phyloP scores from a whole-genome alignment of 2,329 filamentous ascomycete genomes.

The Akanthomyces dipterigenus region DNA sequence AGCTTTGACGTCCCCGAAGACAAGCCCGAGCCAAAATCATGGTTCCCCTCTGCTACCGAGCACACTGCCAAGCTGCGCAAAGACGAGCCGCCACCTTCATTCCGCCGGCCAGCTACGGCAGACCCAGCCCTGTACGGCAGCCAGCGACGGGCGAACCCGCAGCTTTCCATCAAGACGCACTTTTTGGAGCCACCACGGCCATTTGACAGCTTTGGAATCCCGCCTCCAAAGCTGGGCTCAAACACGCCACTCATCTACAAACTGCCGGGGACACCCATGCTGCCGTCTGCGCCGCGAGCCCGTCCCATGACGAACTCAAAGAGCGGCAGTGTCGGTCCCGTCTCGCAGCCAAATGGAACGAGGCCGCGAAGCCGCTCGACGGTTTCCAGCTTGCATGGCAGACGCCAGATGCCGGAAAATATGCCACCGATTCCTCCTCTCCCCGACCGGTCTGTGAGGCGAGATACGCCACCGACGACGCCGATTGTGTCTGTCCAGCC shows the following conservation, averaged over 20 bases:
- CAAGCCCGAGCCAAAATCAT: slow-evolving; percentile 26
- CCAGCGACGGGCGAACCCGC: slow-evolving; percentile 28
- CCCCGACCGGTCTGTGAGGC: slow-evolving; percentile 10
- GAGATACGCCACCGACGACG: background rate
- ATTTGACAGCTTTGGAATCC: background rate
- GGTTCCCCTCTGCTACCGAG: slow-evolving; percentile 32
- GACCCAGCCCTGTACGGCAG: slow-evolving; percentile 15
- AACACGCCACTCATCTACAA: slow-evolving; percentile 28
- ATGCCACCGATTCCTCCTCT: slow-evolving; percentile 15
- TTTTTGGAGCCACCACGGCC: slow-evolving; percentile 56
- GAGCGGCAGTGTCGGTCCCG: background rate
- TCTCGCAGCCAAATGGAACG: background rate
- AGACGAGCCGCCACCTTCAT: slow-evolving; percentile 13
- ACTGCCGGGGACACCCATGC: background rate
- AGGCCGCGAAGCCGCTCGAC: slow-evolving; percentile 7
- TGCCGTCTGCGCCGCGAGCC: background rate
- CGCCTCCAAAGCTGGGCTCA: slow-evolving; percentile 29
- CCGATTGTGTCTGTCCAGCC: background rate
- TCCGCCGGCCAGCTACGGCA: slow-evolving; percentile 20
- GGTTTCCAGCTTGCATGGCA: background rate
- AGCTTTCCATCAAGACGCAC: slow-evolving; percentile 52
- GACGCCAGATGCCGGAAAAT: background rate
- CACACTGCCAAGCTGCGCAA: slow-evolving; percentile 24
- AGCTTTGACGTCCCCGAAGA: slow-evolving; percentile 15
- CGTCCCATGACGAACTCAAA: background rate